Evolutionary conservation across 768 basidiomycete species (phyloP).

Genomic region (Phylloporus sp.): DNA sequence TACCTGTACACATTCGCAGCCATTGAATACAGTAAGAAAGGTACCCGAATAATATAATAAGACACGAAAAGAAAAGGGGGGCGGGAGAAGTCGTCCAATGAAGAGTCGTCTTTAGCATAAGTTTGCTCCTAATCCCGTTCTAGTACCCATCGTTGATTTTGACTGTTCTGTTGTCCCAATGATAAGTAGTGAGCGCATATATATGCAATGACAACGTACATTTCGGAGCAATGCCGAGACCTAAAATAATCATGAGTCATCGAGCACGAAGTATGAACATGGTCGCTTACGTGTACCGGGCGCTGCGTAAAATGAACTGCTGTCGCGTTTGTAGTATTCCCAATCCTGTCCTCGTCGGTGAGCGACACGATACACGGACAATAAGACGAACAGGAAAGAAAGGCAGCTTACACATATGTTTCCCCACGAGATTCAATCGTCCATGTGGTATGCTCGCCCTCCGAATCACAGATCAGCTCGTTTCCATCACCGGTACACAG

Average conservation of each 20-base stretch:
- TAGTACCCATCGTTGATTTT: slow-evolving; percentile 11
- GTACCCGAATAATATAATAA: background rate
- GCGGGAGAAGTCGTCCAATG: background rate
- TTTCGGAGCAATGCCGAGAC: slow-evolving; percentile 1
- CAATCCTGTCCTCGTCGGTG: background rate
- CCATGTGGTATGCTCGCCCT: slow-evolving; percentile 1
- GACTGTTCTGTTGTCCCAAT: background rate
- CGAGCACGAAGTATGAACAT: background rate
- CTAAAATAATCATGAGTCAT: background rate
- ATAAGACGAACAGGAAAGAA: background rate
- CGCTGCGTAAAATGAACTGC: slow-evolving; percentile 3
- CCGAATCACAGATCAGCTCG: slow-evolving; percentile 2
- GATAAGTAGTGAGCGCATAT: background rate
- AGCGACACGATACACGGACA: background rate
- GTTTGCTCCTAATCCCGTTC: slow-evolving; percentile 1
- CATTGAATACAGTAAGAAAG: background rate
- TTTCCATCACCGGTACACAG: slow-evolving; percentile 3
- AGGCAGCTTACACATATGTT: background rate
- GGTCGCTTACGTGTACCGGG: background rate
- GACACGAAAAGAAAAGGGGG: background rate
- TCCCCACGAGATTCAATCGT: slow-evolving; percentile 3
- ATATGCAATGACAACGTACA: background rate
- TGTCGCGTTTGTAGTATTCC: slow-evolving; percentile 8
- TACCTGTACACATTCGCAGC: slow-evolving; percentile 1
- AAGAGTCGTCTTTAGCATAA: background rate